These are phyloP conservation scores for Rhodotorula mucilaginosa DNA, from an alignment of 1,284 basidiomycete species.

Conservation along the genomic window DNA sequence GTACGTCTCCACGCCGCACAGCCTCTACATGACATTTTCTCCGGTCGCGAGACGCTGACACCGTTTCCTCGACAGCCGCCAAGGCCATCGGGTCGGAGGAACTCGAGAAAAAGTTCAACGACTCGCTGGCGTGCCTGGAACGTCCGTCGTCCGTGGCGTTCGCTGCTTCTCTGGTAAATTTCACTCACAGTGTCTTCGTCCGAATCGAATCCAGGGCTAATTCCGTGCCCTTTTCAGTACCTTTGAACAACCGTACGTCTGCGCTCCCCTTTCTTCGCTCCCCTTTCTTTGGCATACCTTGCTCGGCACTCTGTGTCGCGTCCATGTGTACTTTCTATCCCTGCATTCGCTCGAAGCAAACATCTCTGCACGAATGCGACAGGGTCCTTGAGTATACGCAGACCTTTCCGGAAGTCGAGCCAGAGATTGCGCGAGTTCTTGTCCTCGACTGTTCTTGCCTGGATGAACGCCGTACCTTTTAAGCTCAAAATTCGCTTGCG, in stretches of 20 bases:
- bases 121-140: slow-evolving; percentile 82
- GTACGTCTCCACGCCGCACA: slow-evolving; percentile 9
- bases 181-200: background rate
- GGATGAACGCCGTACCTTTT: no score
- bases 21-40: background rate
- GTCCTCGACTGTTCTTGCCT: no score
- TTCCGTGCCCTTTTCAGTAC: background rate
- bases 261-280: background rate
- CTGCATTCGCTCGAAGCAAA: no score
- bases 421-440: no score
- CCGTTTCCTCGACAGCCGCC: slow-evolving; percentile 55
- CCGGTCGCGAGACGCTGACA: background rate
- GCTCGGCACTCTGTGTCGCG: no score
- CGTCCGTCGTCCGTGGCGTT: slow-evolving; percentile 90
- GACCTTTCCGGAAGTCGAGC: no score
- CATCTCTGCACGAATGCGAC: no score
- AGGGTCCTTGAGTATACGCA: no score
- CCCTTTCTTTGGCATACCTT: background rate
- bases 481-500: no score
- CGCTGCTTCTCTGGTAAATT: slow-evolving; percentile 41
- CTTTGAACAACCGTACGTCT: background rate
- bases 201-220: background rate
- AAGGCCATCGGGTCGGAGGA: slow-evolving; percentile 95
- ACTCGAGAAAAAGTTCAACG: slow-evolving; percentile 85
- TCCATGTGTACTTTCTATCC: no score